Percentiles rank a stretch among this genome's conserved stretches.
Conservation (phyloP, 495 filamentous ascomycete species). For the Geoglossum glabrum region DNA sequence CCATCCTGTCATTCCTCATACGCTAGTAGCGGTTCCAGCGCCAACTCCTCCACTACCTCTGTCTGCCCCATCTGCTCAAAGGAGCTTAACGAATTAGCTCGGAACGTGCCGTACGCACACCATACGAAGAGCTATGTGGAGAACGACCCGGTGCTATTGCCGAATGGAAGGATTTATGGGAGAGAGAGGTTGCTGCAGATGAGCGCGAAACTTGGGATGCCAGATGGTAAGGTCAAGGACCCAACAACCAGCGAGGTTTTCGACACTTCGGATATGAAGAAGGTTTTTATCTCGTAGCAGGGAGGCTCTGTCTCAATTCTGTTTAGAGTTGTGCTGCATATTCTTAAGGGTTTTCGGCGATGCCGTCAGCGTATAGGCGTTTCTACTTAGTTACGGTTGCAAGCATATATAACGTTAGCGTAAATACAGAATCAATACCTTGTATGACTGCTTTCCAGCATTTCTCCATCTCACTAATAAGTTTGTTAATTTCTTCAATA, state of each 20-base stretch:
- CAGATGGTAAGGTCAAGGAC: conserved; percentile 55
- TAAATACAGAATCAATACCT: no score
- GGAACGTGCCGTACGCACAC: conserved; percentile 77
- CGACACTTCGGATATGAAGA: conserved; percentile 41
- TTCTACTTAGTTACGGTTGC: no score
- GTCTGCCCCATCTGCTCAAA: conserved; percentile 91
- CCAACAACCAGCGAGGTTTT: conserved; percentile 55
- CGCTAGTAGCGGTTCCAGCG: conserved; percentile 35
- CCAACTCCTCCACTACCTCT: conserved; percentile 36
- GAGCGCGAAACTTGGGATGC: conserved; percentile 49
- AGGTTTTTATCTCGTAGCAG: conserved; percentile 62
- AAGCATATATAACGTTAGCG: no score
- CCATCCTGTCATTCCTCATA: conserved; percentile 70
- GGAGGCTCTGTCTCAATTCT: background rate
- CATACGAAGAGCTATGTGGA: conserved; percentile 87
- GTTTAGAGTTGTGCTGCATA: no score
- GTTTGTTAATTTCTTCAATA: no score
- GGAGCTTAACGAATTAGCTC: conserved; percentile 79
- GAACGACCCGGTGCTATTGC: conserved; percentile 64
- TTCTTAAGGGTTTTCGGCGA: no score
- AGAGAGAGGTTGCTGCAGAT: conserved; percentile 50
- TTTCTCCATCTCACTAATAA: no score
- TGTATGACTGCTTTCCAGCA: no score
- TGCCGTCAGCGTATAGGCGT: no score
- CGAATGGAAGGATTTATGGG: conserved; percentile 75